phyloP scores from a whole-genome alignment of 768 basidiomycete species.

The Mycena galericulata region DNA sequence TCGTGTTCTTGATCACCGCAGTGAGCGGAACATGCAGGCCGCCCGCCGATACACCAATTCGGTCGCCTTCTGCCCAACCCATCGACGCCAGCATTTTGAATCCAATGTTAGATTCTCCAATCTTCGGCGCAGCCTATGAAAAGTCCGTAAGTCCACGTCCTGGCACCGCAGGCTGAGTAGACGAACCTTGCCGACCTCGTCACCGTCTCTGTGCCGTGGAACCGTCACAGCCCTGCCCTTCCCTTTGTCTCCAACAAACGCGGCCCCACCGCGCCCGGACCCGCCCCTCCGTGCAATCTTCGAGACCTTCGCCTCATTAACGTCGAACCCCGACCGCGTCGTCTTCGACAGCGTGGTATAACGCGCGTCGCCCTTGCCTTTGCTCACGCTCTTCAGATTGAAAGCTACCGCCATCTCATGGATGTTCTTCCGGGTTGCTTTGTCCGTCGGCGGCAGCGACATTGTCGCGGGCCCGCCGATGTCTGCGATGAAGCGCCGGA shows the following conservation, averaged over 20 bases:
- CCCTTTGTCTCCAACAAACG: slow-evolving; percentile 49
- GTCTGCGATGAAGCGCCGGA: slow-evolving; percentile 76
- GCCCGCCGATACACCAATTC: slow-evolving; percentile 70
- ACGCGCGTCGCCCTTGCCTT: slow-evolving; percentile 73
- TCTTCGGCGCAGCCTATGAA: slow-evolving; percentile 79
- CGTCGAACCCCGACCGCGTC: slow-evolving; percentile 60
- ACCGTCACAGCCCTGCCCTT: slow-evolving; percentile 37
- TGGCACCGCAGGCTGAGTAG: not conserved
- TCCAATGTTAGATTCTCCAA: slow-evolving; percentile 84
- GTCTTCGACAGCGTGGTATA: slow-evolving; percentile 87
- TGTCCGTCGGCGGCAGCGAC: slow-evolving; percentile 83
- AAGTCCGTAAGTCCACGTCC: not conserved
- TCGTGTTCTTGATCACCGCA: slow-evolving; percentile 89
- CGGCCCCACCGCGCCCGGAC: slow-evolving; percentile 47
- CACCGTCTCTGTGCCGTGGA: slow-evolving; percentile 81
- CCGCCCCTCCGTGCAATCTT: slow-evolving; percentile 54
- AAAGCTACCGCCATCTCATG: slow-evolving; percentile 89
- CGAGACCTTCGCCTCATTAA: slow-evolving; percentile 73
- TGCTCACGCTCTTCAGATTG: slow-evolving; percentile 80
- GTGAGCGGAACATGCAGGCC: slow-evolving; percentile 83
- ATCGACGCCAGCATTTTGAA: slow-evolving; percentile 89
- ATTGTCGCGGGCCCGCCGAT: slow-evolving; percentile 64
- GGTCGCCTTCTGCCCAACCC: slow-evolving; percentile 91
- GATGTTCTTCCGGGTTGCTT: slow-evolving; percentile 74
- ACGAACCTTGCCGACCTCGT: slow-evolving; percentile 85